Base-by-base conservation (phyloP, 179 eudicot species). In the Pouteria campechiana region DNA sequence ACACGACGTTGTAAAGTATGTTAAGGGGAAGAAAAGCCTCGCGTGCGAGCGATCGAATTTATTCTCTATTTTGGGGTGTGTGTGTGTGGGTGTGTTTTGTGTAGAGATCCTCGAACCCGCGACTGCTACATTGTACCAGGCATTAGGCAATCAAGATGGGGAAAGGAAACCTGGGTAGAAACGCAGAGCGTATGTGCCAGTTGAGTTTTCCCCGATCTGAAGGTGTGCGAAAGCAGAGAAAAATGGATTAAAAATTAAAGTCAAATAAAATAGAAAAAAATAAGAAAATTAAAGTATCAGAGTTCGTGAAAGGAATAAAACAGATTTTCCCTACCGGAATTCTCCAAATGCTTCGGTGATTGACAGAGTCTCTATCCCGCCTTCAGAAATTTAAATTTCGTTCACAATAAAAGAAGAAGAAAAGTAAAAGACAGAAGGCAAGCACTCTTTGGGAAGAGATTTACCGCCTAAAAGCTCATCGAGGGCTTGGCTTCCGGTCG, bases 261-360 rank as follows among this genome's bases (percentile, higher is more conserved):
- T 2, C 3, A 2, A 12, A 25, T 2, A 35, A 37, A 18, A 4
- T 18, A 7, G 8, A n/a, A 17, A 2, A 37, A 17, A 37, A 41
- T 6, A 19, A 17, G 30, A 37, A n/a, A n/a, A n/a, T n/a, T n/a
- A n/a, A n/a, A n/a, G n/a, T n/a, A 11, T 16, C 4, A 13, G 2
- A 43, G 20, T 17, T 10, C 5, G 14, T 31, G 8, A 46, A 41
- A 22, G 37, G 19, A 6, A 17, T 8, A 41, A 16, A 14, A 7
- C 15, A 7, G 9, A 31, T 23, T 16, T 8, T 44, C 21, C 57
- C 76, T 43, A 87, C 96, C 96, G 65, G 53, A 87, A 87, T 61
- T 87, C 96, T 33, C 94, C 96, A 46, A 87, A 87, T 30, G 96
- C 79, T 71, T 87, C 96, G 12, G 96, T 87, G 18, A 87, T 87